Evolutionary conservation across 1,284 basidiomycete species (phyloP), one percentile per base, ranked within the genome.

Genomic region (Phellopilus nigrolimitatus): DNA sequence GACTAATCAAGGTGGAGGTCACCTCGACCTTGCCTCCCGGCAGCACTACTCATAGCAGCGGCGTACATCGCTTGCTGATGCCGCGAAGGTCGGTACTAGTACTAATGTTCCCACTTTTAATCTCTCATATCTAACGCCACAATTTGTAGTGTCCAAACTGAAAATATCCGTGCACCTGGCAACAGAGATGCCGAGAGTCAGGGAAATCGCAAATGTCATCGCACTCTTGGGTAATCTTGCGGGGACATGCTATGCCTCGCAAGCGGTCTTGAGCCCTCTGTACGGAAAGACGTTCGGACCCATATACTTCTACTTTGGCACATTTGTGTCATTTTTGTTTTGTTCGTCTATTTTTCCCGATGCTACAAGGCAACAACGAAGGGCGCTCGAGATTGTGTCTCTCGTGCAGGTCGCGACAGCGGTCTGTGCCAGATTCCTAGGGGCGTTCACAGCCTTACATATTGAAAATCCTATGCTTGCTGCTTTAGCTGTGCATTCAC

Each of bases 271-370:
- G 21, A 44, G 22, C 12, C 44, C 51, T 15, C 13, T 42, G 6
- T 53, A 47, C 28, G 51, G 45, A n/a, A 53, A 53, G 39, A 53
- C 45, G 24, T 48, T 47, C 13, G 38, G 44, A 4, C 28, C 44
- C 12, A n/a, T 48, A 30, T 40, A 28, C n/a, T 53, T 53, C 22
- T 38, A 43, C 24, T n/a, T 24, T 15, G 51, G 44, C 28, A 30
- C 30, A 3, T 21, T 53, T 13, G n/a, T 42, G 4, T 47, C 51
- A 5, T 40, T 47, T 25, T 22, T 53, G 9, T 4, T 47, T 17
- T 47, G 37, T 37, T 42, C 44, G n/a, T 36, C 34, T 25, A n/a
- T 39, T 10, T 25, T 39, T 24, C 38, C 24, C 22, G 28, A 46
- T 36, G n/a, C 22, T 13, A 17, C n/a, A 7, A 34, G n/a, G 8